Conservation (phyloP, 345 rosid species). For the Syzygium grande region DNA sequence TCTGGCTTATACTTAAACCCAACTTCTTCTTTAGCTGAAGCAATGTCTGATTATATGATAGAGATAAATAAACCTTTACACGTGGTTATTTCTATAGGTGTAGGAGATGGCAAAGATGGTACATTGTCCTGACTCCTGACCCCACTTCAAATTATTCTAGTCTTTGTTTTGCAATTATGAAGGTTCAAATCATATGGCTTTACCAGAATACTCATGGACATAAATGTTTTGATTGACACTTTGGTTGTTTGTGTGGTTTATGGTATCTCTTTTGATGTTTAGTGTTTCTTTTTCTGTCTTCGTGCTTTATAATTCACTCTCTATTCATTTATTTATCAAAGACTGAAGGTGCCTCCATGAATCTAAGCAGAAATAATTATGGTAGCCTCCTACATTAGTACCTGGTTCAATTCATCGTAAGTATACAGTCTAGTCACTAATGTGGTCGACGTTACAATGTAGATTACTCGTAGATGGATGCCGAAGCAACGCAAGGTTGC, state of each 20-base stretch:
- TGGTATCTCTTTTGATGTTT: neutral
- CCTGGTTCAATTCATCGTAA: neutral
- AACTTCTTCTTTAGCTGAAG: neutral
- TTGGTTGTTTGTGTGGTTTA: neutral
- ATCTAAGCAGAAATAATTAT: neutral
- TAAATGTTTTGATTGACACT: neutral
- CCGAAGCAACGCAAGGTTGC: constrained; percentile 38
- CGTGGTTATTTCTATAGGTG: neutral
- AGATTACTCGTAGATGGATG: constrained; percentile 49
- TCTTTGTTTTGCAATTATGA: neutral
- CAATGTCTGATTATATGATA: neutral
- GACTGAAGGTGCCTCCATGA: neutral
- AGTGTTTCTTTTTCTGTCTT: neutral
- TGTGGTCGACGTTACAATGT: neutral
- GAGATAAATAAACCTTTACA: neutral
- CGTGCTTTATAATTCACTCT: neutral
- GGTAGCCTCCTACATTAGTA: neutral
- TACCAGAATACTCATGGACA: neutral
- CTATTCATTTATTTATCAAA: neutral
- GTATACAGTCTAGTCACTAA: neutral
- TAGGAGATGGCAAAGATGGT: neutral
- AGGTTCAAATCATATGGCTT: neutral
- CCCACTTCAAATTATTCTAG: neutral
- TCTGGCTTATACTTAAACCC: neutral
- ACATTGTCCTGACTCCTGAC: neutral